Evolutionary conservation across 768 basidiomycete species (phyloP), one percentile per base, ranked within the genome.

Genomic region (Lyophyllum atratum): DNA sequence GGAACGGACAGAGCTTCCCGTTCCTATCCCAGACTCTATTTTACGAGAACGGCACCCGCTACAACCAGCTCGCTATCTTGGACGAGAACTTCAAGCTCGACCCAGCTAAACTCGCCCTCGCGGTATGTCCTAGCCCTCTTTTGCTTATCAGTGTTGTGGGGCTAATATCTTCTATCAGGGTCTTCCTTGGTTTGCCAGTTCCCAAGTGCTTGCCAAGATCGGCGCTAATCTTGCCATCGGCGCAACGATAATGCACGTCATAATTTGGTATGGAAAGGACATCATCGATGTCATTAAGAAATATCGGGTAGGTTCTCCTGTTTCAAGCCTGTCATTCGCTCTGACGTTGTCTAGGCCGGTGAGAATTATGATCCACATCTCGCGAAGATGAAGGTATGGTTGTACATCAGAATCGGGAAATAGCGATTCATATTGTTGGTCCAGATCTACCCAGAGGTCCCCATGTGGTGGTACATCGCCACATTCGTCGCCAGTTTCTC

Each of bases 1-100:
- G 85, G 85, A 67, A 80, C 44, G 80, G 79, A 1, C 79, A 83
- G 62, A 79, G 74, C 62, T 85, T 87, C 72, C 86, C 86, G 1
- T 85, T 85, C 70, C 68, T 84, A 15, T 78, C 80, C 2, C 83
- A 84, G 59, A 66, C 71, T 4, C 64, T 84, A 12, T 84, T 80
- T 64, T 76, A 80, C 59, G 73, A 79, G 62, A 81, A 85, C 44
- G 60, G 60, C 15, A 77, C 82, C 0, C 21, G 66, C 4, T 87
- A 80, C 65, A 66, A 86, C 48, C 85, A 87, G 63, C 68, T 72
- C 8, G 48, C 71, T 14, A 86, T 86, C 60, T 70, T 87, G 49
- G 77, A 83, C 54, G 71, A 76, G 17, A 75, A 85, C 59, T 81
- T 75, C 62, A 64, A 60, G 22, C 74, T 87, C 11, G 82, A 87